Conservation (phyloP, 192 early-diverging fungal species). For the Coemansia guatemalensis region DNA sequence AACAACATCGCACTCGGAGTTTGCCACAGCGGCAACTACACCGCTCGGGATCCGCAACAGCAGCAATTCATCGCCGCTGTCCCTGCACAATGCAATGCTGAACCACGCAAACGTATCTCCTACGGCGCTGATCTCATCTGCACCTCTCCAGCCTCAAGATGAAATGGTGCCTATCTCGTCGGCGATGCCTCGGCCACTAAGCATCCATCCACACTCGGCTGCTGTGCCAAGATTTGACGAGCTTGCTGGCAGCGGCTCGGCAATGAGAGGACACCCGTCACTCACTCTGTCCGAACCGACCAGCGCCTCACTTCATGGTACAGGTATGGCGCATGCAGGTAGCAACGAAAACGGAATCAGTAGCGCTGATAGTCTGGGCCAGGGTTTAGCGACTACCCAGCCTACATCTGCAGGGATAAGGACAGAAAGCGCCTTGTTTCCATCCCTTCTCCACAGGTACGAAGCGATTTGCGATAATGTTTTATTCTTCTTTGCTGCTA, state of each 20-base stretch:
- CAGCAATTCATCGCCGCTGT: slow-evolving; percentile 29
- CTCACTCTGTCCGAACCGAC: slow-evolving; percentile 21
- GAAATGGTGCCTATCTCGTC: slow-evolving; percentile 10
- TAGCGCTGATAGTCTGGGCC: slow-evolving; percentile 28
- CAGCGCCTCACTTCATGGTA: slow-evolving; percentile 4
- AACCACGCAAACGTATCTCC: slow-evolving; percentile 16
- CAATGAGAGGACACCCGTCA: not conserved
- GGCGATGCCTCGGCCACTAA: slow-evolving; percentile 13
- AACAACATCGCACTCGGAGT: slow-evolving; percentile 11
- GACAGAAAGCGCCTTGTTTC: slow-evolving; percentile 35
- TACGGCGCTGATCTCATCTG: slow-evolving; percentile 4
- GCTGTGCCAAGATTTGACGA: slow-evolving; percentile 3
- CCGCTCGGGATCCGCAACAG: slow-evolving; percentile 9
- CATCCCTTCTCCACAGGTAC: slow-evolving; percentile 47
- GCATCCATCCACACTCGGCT: slow-evolving; percentile 1
- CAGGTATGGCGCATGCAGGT: slow-evolving; percentile 15
- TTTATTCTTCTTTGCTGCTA: slow-evolving; percentile 7
- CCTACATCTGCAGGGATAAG: slow-evolving; percentile 13
- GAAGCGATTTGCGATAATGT: slow-evolving; percentile 15
- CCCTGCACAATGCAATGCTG: slow-evolving; percentile 9
- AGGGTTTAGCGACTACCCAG: slow-evolving; percentile 26
- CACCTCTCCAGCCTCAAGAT: slow-evolving; percentile 5
- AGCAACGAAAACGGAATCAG: slow-evolving; percentile 23
- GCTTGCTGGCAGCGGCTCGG: not conserved
- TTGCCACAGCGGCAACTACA: slow-evolving; percentile 16